Evolutionary conservation across 495 filamentous ascomycete species (phyloP).

Genomic region (Aspergillus cavernicola): DNA sequence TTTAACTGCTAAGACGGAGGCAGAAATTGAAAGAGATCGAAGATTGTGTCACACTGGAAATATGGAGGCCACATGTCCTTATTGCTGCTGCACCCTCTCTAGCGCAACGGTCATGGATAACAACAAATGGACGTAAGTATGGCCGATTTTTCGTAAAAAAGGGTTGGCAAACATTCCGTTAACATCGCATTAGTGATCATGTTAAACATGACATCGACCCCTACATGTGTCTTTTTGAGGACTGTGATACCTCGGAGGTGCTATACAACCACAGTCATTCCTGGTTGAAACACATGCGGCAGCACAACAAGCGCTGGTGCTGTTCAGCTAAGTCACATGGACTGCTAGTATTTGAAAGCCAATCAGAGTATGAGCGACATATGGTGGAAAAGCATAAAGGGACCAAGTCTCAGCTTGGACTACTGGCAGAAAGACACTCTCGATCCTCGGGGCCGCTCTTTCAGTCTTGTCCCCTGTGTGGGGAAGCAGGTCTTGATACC

Average conservation of each 20-base stretch:
- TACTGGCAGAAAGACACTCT: neutral
- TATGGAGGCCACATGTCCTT: conserved; percentile 12
- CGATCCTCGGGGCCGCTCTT: conserved; percentile 8
- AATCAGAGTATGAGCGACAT: conserved; percentile 1
- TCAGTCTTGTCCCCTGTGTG: conserved; percentile 8
- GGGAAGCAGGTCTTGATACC: neutral
- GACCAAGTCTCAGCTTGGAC: neutral
- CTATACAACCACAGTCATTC: conserved; percentile 10
- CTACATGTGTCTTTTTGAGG: conserved; percentile 8
- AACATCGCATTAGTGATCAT: conserved; percentile 3
- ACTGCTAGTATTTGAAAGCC: neutral
- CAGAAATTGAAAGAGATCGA: neutral
- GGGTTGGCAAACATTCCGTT: neutral
- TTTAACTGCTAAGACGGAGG: neutral
- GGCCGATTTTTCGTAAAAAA: neutral
- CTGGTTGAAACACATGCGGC: conserved; percentile 11
- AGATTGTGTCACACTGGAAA: neutral
- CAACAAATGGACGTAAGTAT: conserved; percentile 9
- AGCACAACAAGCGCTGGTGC: conserved; percentile 2
- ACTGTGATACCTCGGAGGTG: neutral
- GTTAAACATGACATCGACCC: conserved; percentile 12
- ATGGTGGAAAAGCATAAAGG: conserved; percentile 5
- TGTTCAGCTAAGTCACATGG: conserved; percentile 7
- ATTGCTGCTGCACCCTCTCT: conserved; percentile 9
- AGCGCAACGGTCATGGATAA: neutral